These are phyloP conservation scores for Penicillium desertorum DNA, from an alignment of 495 filamentous ascomycete species.

Conservation along the genomic window DNA sequence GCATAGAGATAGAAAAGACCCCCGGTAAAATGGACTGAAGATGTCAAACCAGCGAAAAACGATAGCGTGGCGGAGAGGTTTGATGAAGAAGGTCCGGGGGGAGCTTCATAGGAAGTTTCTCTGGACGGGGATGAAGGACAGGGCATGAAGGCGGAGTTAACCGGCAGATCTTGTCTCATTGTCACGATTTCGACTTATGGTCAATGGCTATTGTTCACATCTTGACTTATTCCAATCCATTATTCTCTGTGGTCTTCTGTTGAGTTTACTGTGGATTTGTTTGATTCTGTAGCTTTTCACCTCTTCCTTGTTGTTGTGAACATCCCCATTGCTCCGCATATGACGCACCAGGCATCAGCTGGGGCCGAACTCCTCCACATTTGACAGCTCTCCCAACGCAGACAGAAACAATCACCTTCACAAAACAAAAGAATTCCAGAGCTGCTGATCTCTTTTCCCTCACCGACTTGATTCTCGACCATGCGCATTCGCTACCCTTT, in stretches of 20 bases:
- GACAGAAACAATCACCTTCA: not conserved
- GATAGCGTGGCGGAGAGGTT: slow-evolving; percentile 39
- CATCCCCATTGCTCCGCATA: slow-evolving; percentile 23
- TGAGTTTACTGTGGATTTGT: not conserved
- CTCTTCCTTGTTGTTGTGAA: slow-evolving; percentile 1
- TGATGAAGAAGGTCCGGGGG: slow-evolving; percentile 41
- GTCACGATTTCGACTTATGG: slow-evolving; percentile 5
- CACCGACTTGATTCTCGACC: not conserved
- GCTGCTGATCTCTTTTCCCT: not conserved
- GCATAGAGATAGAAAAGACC: slow-evolving; percentile 32
- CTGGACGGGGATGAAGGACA: slow-evolving; percentile 45
- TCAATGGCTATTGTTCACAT: slow-evolving; percentile 5
- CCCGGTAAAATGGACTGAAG: slow-evolving; percentile 21
- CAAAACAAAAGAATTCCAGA: not conserved
- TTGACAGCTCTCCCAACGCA: slow-evolving; percentile 10
- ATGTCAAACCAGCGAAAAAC: slow-evolving; percentile 35
- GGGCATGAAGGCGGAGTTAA: slow-evolving; percentile 34
- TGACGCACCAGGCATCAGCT: slow-evolving; percentile 33
- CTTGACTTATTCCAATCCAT: slow-evolving; percentile 2
- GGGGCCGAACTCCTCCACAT: slow-evolving; percentile 23
- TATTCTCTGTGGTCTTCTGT: not conserved
- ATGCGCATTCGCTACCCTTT: slow-evolving; percentile 76
- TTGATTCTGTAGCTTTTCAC: too few species aligned
- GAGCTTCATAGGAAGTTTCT: slow-evolving; percentile 41
- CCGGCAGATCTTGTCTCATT: slow-evolving; percentile 35